Evolutionary conservation across 2,329 filamentous ascomycete genomes (phyloP), one percentile per base, ranked within the genome.

Genomic region (Plenodomus tracheiphilus): DNA sequence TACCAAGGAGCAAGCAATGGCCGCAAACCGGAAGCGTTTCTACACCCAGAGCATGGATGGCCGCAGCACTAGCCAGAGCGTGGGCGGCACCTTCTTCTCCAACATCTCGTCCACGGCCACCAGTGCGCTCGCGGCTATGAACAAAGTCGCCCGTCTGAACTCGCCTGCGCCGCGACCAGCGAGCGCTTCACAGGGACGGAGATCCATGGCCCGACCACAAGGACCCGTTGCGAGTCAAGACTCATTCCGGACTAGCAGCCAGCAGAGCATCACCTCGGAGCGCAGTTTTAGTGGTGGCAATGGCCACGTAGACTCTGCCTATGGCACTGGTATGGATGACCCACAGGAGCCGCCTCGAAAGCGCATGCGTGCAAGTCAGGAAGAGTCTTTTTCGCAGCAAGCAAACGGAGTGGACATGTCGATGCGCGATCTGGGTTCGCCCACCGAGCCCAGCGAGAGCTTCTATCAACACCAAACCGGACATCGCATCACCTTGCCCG

Each of bases 1-100:
- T 0, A 99, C 94, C 32, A 99, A 99, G 74, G 94, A 97, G 74
- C 94, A 97, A 74, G 94, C 94, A 51, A 96, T 97, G 92, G 94
- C 94, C 10, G 93, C 93, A 15, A 79, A 80, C 74, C 80, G 94
- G 59, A 97, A 99, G 73, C 85, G 93, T 58, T 85, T 97, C 74
- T 97, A 97, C 75, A 96, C 88, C 58, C 81, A 84, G 40, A 83
- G 81, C 39, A 79, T 84, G 44, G 90, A 96, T 49, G 84, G 81
- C 41, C 82, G 91, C 41, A 76, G 80, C 11, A 85, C 84, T 62
- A 85, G 82, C 44, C 78, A 81, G 54, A 75, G 65, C 61, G 85
- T 79, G 16, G 85, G 88, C 39, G 92, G 91, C 16, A 97, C 94
- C 1, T 97, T 97, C 70, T 97, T 99, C 78, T 92, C 92, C 68